Percentiles rank a stretch among this genome's conserved stretches.
phyloP scores from a whole-genome alignment of 192 early-diverging fungal genomes.

The Polychytrium aggregatum region DNA sequence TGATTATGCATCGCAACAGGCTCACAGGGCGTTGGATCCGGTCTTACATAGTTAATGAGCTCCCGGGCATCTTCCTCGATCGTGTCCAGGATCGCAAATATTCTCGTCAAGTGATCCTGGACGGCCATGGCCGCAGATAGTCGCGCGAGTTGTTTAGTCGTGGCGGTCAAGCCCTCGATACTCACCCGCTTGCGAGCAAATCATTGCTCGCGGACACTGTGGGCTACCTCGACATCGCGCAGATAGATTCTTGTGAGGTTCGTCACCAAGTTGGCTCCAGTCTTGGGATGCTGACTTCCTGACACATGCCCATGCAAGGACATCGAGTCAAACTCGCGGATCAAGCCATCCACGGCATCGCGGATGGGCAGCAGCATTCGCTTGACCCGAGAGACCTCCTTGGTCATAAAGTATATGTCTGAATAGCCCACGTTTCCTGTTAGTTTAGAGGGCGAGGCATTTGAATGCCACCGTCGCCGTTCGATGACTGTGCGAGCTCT shows the following conservation, averaged over 20 bases:
- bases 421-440: neutral
- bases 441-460: too few species aligned
- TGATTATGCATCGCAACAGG: too few species aligned
- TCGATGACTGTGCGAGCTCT: too few species aligned
- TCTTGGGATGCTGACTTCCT: too few species aligned
- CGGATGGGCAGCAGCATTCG: conserved; percentile 8
- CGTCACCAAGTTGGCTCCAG: conserved; percentile 8
- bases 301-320: too few species aligned
- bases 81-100: conserved; percentile 12
- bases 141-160: too few species aligned
- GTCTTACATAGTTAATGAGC: conserved; percentile 14
- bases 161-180: too few species aligned
- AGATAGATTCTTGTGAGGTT: conserved; percentile 20
- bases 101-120: conserved; percentile 12
- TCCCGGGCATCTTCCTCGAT: conserved; percentile 12
- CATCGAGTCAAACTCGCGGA: too few species aligned
- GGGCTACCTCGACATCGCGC: conserved; percentile 9
- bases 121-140: too few species aligned
- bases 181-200: conserved; percentile 3
- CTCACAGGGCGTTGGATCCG: neutral
- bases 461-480: too few species aligned
- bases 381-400: conserved; percentile 16
- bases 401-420: conserved; percentile 22
- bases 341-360: too few species aligned
- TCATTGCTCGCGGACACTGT: neutral